phyloP scores from a whole-genome alignment of 192 early-diverging fungal species.

The Linnemannia schmuckeri region DNA sequence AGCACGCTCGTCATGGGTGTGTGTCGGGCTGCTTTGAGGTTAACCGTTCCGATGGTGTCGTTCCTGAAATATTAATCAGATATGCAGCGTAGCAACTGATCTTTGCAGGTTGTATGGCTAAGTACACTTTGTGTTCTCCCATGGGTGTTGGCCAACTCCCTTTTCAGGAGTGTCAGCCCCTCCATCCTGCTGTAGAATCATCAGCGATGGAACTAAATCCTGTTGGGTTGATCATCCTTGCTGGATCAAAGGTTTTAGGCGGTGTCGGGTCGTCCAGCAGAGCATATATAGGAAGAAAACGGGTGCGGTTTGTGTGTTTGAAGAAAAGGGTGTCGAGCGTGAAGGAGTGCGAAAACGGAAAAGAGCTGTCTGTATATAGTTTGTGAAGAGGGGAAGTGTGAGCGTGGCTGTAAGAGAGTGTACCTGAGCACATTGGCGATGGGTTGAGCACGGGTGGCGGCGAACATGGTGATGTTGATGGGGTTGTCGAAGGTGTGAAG shows the following conservation, averaged over 20 bases:
- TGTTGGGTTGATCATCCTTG: neutral
- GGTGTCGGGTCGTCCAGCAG: neutral
- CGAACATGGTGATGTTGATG: conserved; percentile 41
- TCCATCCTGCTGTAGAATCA: neutral
- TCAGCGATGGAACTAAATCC: neutral
- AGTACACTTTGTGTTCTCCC: neutral
- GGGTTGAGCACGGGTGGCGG: conserved; percentile 50
- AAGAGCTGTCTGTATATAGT: neutral
- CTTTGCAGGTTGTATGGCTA: neutral
- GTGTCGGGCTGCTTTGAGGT: too few species aligned
- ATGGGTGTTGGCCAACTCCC: neutral
- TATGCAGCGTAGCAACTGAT: neutral
- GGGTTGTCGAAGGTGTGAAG: conserved; percentile 24
- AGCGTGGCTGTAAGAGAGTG: neutral
- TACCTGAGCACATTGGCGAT: conserved; percentile 54
- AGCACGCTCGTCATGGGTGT: neutral
- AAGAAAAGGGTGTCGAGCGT: neutral
- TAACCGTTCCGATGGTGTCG: neutral
- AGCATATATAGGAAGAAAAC: neutral
- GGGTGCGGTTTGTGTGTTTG: neutral
- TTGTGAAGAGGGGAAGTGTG: neutral
- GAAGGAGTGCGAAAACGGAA: neutral
- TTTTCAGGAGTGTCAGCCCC: neutral
- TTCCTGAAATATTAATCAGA: neutral
- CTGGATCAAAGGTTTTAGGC: neutral